Evolutionary conservation across 352 stramenopile species (phyloP), one percentile per base, ranked within the genome.

Genomic region (Globisporangium viniferum): DNA sequence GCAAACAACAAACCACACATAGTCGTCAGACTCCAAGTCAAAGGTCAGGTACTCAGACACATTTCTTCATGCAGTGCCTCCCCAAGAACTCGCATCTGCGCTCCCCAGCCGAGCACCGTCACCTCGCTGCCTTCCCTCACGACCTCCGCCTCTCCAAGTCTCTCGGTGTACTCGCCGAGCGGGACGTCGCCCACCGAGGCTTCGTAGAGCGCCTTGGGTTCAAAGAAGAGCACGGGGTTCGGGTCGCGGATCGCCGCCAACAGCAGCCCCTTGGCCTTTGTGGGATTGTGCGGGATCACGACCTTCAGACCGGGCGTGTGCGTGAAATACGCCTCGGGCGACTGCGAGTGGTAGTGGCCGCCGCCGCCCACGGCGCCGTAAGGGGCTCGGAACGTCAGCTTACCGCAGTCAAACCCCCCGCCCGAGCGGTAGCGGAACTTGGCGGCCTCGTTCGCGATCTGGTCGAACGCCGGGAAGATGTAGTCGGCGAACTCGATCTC

Each of bases 401-500:
- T 98, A 46, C 97, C 97, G 74, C 96, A 99, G 78, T 99, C 84
- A 79, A 98, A 99, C 79, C 99, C 99, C 77, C 98, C 97, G 24
- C 97, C 97, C 49, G 88, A 98, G n/a, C 97, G 88, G 79, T 99
- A 99, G 1, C 97, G 89, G 81, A 98, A 99, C 77, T 99, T 99
- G 59, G 97, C 97, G 35, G 97, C 97, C 77, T 99, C 97, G 75
- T 99, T 99, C 35, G 99, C 97, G 71, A 99, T 97, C 77, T 98
- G 93, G 69, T 98, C 94, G 67, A 98, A 98, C 3, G 92, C 94
- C 7, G 94, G 94, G 77, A 99, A 99, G 62, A 99, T 99, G 76
- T 99, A 99, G 82, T 99, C 97, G 3, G 93, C 95, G 55, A 97
- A 97, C 77, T 99, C 93, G 67, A 99, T 99, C 86, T 99, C 97